Percentiles rank a stretch among this genome's conserved stretches.
phyloP scores from a whole-genome alignment of 306 rosid genomes.

The Macrotyloma uniflorum region DNA sequence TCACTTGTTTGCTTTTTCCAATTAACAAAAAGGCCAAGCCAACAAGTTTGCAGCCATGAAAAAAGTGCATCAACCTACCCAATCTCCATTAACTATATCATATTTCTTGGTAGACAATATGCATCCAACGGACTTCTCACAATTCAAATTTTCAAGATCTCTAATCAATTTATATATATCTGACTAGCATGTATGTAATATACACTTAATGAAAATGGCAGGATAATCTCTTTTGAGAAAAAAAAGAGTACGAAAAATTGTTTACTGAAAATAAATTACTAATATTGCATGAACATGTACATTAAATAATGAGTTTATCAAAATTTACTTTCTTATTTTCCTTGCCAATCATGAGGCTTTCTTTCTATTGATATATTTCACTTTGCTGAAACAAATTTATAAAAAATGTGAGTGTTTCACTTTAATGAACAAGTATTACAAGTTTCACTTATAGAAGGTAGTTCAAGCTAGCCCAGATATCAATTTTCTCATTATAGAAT shows the following conservation, averaged over 20 bases:
- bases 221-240: background rate
- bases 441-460: too few species aligned
- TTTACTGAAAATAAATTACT: background rate
- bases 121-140: background rate
- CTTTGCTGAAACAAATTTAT: background rate
- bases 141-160: background rate
- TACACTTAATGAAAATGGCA: background rate
- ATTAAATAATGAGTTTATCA: background rate
- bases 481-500: too few species aligned
- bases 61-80: constrained; percentile 18
- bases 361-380: background rate
- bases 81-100: background rate
- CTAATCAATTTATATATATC: background rate
- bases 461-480: too few species aligned
- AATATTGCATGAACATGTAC: background rate
- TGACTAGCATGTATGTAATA: background rate
- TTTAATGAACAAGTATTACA: too few species aligned
- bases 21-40: background rate
- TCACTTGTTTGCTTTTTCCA: constrained; percentile 3
- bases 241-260: background rate
- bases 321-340: background rate
- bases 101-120: background rate
- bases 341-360: background rate
- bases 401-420: too few species aligned
- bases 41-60: background rate